Evolutionary conservation across 768 basidiomycete genomes (phyloP).

Genomic region (Agaricus blazei): DNA sequence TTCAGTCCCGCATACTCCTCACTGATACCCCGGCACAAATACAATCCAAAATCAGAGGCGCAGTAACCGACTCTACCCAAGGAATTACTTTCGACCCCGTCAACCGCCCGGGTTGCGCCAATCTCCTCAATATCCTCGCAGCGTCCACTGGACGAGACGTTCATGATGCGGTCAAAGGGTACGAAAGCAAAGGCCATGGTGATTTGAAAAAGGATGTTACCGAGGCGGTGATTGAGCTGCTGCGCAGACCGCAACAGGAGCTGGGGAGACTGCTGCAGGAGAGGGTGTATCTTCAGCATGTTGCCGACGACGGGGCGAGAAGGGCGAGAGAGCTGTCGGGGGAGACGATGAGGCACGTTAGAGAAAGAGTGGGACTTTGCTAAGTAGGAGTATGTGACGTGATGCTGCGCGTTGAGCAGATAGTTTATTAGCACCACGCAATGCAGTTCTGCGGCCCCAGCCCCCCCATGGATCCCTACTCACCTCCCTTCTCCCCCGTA

Average conservation of each 20-base stretch:
- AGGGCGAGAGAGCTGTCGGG: constrained; percentile 59
- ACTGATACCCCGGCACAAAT: constrained; percentile 69
- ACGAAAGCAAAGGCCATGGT: constrained; percentile 53
- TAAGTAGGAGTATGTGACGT: background rate
- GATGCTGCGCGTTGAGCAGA: too few relatives aligned
- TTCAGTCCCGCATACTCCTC: constrained; percentile 78
- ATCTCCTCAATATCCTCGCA: constrained; percentile 74
- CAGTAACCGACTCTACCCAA: constrained; percentile 79
- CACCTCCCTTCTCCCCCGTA: background rate
- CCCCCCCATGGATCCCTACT: constrained; percentile 3
- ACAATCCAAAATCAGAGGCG: constrained; percentile 62
- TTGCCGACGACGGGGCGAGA: constrained; percentile 60
- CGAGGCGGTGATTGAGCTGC: constrained; percentile 62
- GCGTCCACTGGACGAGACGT: constrained; percentile 57
- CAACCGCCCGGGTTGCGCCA: constrained; percentile 77
- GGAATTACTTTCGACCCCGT: constrained; percentile 80
- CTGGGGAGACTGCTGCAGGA: constrained; percentile 63
- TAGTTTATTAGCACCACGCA: background rate
- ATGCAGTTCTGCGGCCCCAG: constrained; percentile 2
- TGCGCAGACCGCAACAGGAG: constrained; percentile 65
- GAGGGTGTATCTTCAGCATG: constrained; percentile 48
- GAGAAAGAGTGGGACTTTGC: constrained; percentile 54
- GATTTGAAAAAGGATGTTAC: constrained; percentile 70
- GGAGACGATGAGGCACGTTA: constrained; percentile 63
- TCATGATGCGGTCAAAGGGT: constrained; percentile 40